Evolutionary conservation across 495 filamentous ascomycete species (phyloP).

Genomic region (Lepidopterella palustris): DNA sequence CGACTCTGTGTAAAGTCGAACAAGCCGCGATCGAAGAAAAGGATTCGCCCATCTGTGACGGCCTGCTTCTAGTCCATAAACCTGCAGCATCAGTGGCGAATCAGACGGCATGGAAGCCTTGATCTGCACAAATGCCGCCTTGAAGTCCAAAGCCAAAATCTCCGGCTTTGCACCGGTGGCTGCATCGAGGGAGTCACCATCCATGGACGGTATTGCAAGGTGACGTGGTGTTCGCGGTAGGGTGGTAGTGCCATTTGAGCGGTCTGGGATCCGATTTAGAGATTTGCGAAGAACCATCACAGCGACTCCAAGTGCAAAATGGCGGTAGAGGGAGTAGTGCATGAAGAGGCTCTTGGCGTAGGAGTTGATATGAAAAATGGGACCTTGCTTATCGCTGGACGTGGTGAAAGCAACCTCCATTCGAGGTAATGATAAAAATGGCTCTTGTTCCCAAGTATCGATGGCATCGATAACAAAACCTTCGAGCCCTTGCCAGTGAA

Average conservation of each 20-base stretch:
- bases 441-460: conserved; percentile 75
- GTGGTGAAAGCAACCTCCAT: conserved; percentile 85
- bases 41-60: conserved; percentile 80
- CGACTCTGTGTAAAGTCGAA: conserved; percentile 77
- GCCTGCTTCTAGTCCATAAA: conserved; percentile 72
- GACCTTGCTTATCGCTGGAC: conserved; percentile 74
- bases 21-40: conserved; percentile 65
- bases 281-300: conserved; percentile 66
- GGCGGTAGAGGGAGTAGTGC: conserved; percentile 89
- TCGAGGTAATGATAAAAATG: conserved; percentile 78
- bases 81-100: conserved; percentile 82
- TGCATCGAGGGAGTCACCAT: conserved; percentile 24
- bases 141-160: conserved; percentile 73
- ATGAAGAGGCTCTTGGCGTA: conserved; percentile 68
- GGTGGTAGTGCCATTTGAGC: not conserved
- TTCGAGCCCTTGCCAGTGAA: conserved; percentile 78
- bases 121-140: conserved; percentile 70
- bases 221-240: conserved; percentile 4
- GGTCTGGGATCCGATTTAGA: conserved; percentile 40
- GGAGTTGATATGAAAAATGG: conserved; percentile 79
- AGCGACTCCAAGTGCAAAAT: conserved; percentile 85
- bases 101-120: conserved; percentile 83
- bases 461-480: conserved; percentile 81
- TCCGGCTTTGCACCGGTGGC: conserved; percentile 41
- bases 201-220: conserved; percentile 20